Base-by-base conservation (phyloP, 2,329 filamentous ascomycete genomes). In the Piedraia hortae region DNA sequence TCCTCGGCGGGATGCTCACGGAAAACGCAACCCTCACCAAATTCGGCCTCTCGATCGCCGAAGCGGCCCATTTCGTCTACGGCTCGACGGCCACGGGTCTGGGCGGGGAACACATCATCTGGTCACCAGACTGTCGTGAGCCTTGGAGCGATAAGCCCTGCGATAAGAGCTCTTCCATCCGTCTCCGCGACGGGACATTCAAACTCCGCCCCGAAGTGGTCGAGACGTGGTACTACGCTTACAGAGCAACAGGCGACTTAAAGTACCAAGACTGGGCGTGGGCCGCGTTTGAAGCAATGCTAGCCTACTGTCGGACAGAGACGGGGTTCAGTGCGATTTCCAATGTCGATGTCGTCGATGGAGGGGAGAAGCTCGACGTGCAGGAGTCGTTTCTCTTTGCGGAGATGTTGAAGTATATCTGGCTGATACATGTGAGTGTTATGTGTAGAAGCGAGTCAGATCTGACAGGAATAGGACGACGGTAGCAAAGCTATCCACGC, bases 191-290 rank as follows among this genome's bases (percentile, higher is more conserved):
- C 20, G 18, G 22, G 3, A 20, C 23, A 8, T 35, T 27, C 28
- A 24, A 26, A 7, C 16, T 39, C 7, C 24, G 34, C 23, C 31
- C 38, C 13, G 38, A 43, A 22, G 37, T 35, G 1, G 19, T 42
- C 6, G 40, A 42, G 30, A 37, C 32, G 4, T 43, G 38, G 37
- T 41, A 41, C 18, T 33, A 41, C 19, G 36, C 37, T 5, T 38
- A 38, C 18, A 32, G 33, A 9, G 34, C 32, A 5, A 41, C 36
- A 3, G 29, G 30, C 14, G 26, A 40, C 19, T 15, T 22, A n/a
- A 40, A 41, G 25, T 43, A 40, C 16, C 26, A 29, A 18, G 33
- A 37, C 5, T 31, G 33, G 31, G 24, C 28, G 2, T 41, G 36
- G 37, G 19, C 22, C 5, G 34, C 35, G 5, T 35, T 36, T 9